phyloP scores from a whole-genome alignment of 176 grass and related monocot genomes.

The Aegilops speltoides region DNA sequence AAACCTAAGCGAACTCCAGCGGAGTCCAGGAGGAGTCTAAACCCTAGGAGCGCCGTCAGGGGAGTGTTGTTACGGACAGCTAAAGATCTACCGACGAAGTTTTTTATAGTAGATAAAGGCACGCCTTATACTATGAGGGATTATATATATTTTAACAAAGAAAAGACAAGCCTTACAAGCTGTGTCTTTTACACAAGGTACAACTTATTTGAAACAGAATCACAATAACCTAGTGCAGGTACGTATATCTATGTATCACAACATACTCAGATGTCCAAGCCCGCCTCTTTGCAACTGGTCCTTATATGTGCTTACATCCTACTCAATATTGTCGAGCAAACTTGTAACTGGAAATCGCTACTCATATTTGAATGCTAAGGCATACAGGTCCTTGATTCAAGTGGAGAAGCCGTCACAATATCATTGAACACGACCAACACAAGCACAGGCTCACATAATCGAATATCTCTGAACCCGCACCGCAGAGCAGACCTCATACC shows the following conservation, averaged over 20 bases:
- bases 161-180: too few species aligned
- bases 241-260: conserved; percentile 16
- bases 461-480: background rate
- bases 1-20: too few species aligned
- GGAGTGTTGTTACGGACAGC: too few species aligned
- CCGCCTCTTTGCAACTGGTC: background rate
- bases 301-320: background rate
- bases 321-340: background rate
- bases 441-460: background rate
- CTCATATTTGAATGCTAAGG: background rate
- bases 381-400: background rate
- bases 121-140: too few species aligned
- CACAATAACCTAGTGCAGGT: background rate
- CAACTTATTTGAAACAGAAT: background rate
- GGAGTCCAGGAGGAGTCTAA: too few species aligned
- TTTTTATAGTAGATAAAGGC: too few species aligned
- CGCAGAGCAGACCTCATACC: background rate
- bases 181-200: too few species aligned
- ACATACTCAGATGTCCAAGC: background rate
- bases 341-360: background rate
- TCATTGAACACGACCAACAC: background rate
- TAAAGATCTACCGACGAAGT: too few species aligned
- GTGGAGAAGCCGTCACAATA: background rate
- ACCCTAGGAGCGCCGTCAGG: too few species aligned
- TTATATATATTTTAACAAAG: too few species aligned